Base-by-base conservation (phyloP, 441 rosid genomes). In the Viola pubescens region DNA sequence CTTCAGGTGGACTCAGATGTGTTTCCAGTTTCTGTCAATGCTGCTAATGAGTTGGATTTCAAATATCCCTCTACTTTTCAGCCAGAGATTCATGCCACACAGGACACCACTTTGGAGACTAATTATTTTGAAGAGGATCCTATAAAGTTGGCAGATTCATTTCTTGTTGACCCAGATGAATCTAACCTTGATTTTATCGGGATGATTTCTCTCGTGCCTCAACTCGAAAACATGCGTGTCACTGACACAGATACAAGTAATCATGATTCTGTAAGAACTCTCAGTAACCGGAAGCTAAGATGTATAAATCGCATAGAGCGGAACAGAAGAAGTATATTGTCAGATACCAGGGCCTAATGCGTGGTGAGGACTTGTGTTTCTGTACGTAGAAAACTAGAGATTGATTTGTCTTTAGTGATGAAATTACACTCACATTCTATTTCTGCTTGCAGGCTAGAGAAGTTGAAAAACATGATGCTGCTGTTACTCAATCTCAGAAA, bases 401-500 rank as follows among this genome's bases (percentile, higher is more conserved):
- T 11, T n/a, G 47, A 41, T 7, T 7, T 59, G 34, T 46, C 52
- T 47, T 6, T 8, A 2, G 5, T 3, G 9, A 34, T 58, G 42
- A 45, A 37, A 46, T 13, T 59, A 59, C 1, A 59, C 16, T 4
- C 2, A 34, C 4, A 6, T 7, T 14, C 41, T 26, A 49, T 48
- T 16, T 60, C 12, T 38, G 16, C 26, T 61, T 61, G 50, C 65
- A 52, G 58, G 65, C 51, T 3, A 9, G 8, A 61, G 49, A 10
- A 10, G 47, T 1, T 10, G 10, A 8, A 19, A 61, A 10, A 13
- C 19, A 16, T 16, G n/a, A 37, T 8, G 34, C 5, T 9, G 8
- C 47, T 59, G 12, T 6, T 43, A 43, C 1, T 5, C 7, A 5
- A 43, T 5, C 9, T 43, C 7, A 43, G 6, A 9, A 43, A 43